Percentiles rank a stretch among this genome's conserved stretches.
Evolutionary conservation across 2,329 filamentous ascomycete genomes (phyloP).

Genomic region (Cladophialophora yegresii): DNA sequence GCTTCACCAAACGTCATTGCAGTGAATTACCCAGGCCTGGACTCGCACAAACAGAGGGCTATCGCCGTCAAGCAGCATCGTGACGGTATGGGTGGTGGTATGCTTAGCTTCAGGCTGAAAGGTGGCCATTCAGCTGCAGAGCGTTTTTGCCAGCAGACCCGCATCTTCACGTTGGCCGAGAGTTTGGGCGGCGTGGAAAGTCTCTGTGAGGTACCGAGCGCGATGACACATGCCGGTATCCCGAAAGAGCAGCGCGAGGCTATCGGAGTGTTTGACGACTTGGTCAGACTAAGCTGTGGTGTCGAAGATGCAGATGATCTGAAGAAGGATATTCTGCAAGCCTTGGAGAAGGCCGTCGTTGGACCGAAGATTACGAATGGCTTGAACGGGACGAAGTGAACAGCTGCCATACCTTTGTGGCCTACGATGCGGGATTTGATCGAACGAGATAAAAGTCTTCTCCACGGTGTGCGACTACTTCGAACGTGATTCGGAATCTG

Average conservation of each 20-base stretch:
- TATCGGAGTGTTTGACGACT: constrained; percentile 90
- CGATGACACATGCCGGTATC: constrained; percentile 97
- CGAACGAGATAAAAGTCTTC: not conserved
- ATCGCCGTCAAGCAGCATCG: constrained; percentile 91
- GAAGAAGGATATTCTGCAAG: constrained; percentile 76
- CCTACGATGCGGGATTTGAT: not conserved
- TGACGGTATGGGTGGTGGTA: constrained; percentile 90
- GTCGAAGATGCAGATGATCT: constrained; percentile 89
- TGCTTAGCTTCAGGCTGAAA: constrained; percentile 93
- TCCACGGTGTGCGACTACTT: not conserved
- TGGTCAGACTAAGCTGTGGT: constrained; percentile 90
- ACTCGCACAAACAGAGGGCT: constrained; percentile 80
- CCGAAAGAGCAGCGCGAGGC: constrained; percentile 86
- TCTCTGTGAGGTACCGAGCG: constrained; percentile 85
- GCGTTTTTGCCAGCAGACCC: constrained; percentile 85
- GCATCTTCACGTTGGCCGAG: constrained; percentile 91
- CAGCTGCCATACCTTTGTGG: not conserved
- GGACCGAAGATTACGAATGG: constrained; percentile 51
- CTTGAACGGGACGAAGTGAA: constrained; percentile 23
- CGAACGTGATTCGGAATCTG: not conserved
- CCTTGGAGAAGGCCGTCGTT: constrained; percentile 73
- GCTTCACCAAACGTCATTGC: constrained; percentile 77
- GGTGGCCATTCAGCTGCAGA: constrained; percentile 85
- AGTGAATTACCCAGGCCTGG: constrained; percentile 93
- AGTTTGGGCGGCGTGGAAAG: constrained; percentile 89